These are phyloP conservation scores for Dendrostoma leiphaemia DNA, from an alignment of 2,329 filamentous ascomycete species.

Conservation along the genomic window DNA sequence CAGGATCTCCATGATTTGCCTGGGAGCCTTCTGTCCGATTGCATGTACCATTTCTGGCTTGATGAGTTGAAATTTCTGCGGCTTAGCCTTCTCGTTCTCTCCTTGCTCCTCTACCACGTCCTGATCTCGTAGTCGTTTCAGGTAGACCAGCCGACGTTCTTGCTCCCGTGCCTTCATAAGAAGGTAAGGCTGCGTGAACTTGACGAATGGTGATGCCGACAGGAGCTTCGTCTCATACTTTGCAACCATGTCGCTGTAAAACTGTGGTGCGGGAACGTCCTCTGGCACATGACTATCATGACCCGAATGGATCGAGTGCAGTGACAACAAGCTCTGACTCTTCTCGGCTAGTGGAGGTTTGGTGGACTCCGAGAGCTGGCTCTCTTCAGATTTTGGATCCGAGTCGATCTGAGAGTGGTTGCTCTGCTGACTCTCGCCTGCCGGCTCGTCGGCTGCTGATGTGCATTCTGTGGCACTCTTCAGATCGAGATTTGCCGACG, in stretches of 20 bases:
- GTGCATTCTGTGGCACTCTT: neutral
- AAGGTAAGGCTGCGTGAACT: slow-evolving; percentile 90
- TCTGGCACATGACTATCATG: slow-evolving; percentile 63
- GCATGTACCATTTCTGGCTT: slow-evolving; percentile 93
- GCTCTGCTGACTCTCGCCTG: slow-evolving; percentile 20
- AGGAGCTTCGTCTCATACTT: slow-evolving; percentile 91
- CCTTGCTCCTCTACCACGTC: slow-evolving; percentile 56
- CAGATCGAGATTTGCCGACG: slow-evolving; percentile 7
- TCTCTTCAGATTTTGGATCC: slow-evolving; percentile 17
- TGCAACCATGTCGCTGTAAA: slow-evolving; percentile 92
- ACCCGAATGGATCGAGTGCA: slow-evolving; percentile 40
- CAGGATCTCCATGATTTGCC: slow-evolving; percentile 87
- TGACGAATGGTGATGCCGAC: slow-evolving; percentile 94
- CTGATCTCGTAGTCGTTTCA: slow-evolving; percentile 81
- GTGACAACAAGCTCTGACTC: slow-evolving; percentile 29
- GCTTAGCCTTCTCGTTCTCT: slow-evolving; percentile 60
- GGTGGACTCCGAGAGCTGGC: slow-evolving; percentile 18
- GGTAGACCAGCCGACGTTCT: slow-evolving; percentile 77
- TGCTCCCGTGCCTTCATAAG: slow-evolving; percentile 90
- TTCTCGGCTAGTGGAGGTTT: slow-evolving; percentile 22
- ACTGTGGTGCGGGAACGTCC: slow-evolving; percentile 81
- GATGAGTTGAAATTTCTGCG: slow-evolving; percentile 82
- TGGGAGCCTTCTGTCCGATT: slow-evolving; percentile 74
- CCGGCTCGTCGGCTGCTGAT: slow-evolving; percentile 1
- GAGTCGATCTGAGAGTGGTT: slow-evolving; percentile 24